phyloP scores from a whole-genome alignment of 2,329 filamentous ascomycete genomes.

The Ophiostoma populinum region DNA sequence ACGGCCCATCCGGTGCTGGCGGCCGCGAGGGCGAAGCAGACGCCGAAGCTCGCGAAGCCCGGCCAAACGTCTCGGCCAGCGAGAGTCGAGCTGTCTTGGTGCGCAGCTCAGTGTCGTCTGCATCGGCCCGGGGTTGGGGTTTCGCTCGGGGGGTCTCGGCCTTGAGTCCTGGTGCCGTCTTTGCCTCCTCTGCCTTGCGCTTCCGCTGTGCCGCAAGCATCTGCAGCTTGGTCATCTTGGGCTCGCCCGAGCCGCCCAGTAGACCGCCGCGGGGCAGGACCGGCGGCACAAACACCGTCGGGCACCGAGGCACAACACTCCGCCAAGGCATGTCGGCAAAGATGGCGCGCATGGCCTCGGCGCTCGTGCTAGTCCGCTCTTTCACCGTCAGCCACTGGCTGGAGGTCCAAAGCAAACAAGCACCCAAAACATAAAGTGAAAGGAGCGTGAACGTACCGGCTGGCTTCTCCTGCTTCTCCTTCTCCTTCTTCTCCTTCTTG shows the following conservation, averaged over 20 bases:
- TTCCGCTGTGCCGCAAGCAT: slow-evolving; percentile 74
- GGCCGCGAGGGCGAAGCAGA: too few species aligned
- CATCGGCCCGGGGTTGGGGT: neutral
- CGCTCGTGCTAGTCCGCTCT: slow-evolving; percentile 3
- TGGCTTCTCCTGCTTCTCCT: slow-evolving; percentile 13
- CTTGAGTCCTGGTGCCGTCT: slow-evolving; percentile 15
- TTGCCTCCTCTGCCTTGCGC: slow-evolving; percentile 57
- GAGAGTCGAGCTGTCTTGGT: too few species aligned
- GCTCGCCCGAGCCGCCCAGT: slow-evolving; percentile 55
- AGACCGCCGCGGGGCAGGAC: slow-evolving; percentile 44
- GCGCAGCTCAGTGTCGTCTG: neutral
- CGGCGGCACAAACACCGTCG: slow-evolving; percentile 45
- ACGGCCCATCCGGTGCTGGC: neutral
- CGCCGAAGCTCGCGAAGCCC: too few species aligned
- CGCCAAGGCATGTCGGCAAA: slow-evolving; percentile 83
- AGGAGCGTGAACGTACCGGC: neutral
- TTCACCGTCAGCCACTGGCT: slow-evolving; percentile 5
- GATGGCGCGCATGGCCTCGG: slow-evolving; percentile 27
- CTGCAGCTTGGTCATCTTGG: slow-evolving; percentile 78
- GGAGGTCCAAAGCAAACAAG: neutral
- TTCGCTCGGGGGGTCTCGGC: too few species aligned
- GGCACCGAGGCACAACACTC: slow-evolving; percentile 47
- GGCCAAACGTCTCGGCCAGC: too few species aligned
- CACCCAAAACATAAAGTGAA: neutral
- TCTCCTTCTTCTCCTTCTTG: slow-evolving; percentile 14